Conservation (phyloP, 108 stramenopile species). For the Cyclotella atomus region DNA sequence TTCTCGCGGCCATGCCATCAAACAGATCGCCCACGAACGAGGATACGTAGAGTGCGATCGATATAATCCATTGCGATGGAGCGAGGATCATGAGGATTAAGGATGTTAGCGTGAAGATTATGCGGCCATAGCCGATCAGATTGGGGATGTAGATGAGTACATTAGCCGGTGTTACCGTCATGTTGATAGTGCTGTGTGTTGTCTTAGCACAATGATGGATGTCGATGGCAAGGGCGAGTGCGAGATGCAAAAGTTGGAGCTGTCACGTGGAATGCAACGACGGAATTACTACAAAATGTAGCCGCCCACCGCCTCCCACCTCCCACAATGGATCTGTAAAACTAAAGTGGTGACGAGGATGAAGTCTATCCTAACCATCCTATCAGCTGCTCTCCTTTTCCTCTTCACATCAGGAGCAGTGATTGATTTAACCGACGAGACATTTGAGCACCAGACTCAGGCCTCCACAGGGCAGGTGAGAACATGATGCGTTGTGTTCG, state of each 20-base stretch:
- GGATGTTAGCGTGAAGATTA: conserved; percentile 60
- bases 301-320: too few relatives aligned
- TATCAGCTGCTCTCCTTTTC: not conserved
- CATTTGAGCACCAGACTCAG: conserved; percentile 59
- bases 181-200: conserved; percentile 1
- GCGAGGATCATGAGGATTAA: conserved; percentile 72
- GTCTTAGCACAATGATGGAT: too few relatives aligned
- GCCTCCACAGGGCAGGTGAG: conserved; percentile 45
- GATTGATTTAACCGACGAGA: conserved; percentile 47
- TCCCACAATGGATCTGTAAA: too few relatives aligned
- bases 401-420: conserved; percentile 27
- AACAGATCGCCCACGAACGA: conserved; percentile 96
- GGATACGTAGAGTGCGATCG: conserved; percentile 79
- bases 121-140: conserved; percentile 89
- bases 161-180: conserved; percentile 45
- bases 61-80: conserved; percentile 58
- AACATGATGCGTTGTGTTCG: too few relatives aligned
- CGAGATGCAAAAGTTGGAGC: too few relatives aligned
- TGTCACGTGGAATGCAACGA: too few relatives aligned
- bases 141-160: conserved; percentile 92
- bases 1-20: conserved; percentile 94
- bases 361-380: not conserved
- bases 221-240: too few relatives aligned
- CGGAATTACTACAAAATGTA: too few relatives aligned
- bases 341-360: too few relatives aligned